phyloP scores from a whole-genome alignment of 306 rosid species.

The Amphicarpaea edgeworthii region DNA sequence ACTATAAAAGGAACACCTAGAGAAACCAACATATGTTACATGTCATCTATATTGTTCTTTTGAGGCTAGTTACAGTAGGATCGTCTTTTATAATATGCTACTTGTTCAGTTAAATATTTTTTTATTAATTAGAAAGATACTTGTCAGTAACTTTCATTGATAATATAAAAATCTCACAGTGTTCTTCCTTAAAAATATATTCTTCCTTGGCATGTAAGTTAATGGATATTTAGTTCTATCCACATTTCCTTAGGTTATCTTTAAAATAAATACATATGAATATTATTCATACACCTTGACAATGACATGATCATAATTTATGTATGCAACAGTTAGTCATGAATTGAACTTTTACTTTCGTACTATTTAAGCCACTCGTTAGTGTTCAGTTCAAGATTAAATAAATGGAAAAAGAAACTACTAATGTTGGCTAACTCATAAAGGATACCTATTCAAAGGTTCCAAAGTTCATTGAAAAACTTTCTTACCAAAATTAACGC shows the following conservation, averaged over 20 bases:
- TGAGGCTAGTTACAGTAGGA: not conserved
- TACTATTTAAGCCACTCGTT: conserved; percentile 45
- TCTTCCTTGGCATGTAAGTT: conserved; percentile 11
- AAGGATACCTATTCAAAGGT: conserved; percentile 52
- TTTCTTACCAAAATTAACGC: conserved; percentile 41
- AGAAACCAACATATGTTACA: conserved; percentile 7
- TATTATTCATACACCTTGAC: conserved; percentile 38
- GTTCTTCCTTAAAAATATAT: not conserved
- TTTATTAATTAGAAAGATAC: conserved; percentile 11
- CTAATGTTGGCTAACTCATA: conserved; percentile 7
- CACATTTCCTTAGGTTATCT: conserved; percentile 22
- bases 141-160: not conserved
- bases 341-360: conserved; percentile 52
- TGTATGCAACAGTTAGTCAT: conserved; percentile 31
- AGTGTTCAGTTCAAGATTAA: conserved; percentile 12
- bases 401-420: conserved; percentile 27
- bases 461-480: conserved; percentile 42
- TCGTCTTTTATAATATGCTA: not conserved
- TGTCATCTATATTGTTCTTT: not conserved
- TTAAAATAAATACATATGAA: conserved; percentile 26
- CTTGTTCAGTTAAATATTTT: not conserved
- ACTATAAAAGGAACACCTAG: not conserved
- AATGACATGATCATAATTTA: conserved; percentile 47
- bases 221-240: not conserved
- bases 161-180: conserved; percentile 7